Evolutionary conservation across 768 basidiomycete species (phyloP).

Genomic region (Astraeus odoratus): DNA sequence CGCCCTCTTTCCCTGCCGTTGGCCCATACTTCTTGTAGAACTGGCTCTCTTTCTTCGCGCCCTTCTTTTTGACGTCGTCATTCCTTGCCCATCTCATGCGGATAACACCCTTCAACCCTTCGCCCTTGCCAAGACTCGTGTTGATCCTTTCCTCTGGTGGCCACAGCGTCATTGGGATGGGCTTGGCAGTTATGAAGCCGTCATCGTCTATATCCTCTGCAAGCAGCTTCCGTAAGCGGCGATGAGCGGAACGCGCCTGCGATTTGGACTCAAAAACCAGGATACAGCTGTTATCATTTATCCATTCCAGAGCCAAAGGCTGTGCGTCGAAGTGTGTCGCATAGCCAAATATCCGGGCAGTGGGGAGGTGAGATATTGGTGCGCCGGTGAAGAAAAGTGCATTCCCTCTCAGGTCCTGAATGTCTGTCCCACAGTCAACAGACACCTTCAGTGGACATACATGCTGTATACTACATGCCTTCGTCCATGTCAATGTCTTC

Average conservation of each 20-base stretch:
- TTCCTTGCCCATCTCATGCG: slow-evolving; percentile 70
- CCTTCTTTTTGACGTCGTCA: slow-evolving; percentile 73
- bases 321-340: slow-evolving; percentile 69
- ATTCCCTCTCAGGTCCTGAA: slow-evolving; percentile 48
- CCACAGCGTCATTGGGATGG: slow-evolving; percentile 71
- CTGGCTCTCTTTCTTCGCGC: slow-evolving; percentile 63
- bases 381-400: slow-evolving; percentile 68
- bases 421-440: not conserved
- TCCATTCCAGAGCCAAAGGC: slow-evolving; percentile 79
- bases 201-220: slow-evolving; percentile 46
- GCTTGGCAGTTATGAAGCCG: slow-evolving; percentile 55
- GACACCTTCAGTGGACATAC: not conserved
- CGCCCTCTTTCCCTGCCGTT: slow-evolving; percentile 54
- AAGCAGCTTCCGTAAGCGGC: slow-evolving; percentile 43
- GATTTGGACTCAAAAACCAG: slow-evolving; percentile 60
- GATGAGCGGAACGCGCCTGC: slow-evolving; percentile 46
- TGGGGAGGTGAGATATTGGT: slow-evolving; percentile 71
- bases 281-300: slow-evolving; percentile 77
- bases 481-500: slow-evolving; percentile 30
- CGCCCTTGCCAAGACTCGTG: slow-evolving; percentile 60
- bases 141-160: slow-evolving; percentile 75
- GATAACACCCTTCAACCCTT: slow-evolving; percentile 59
- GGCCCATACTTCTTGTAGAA: slow-evolving; percentile 75
- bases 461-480: slow-evolving; percentile 21
- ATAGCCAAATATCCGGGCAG: slow-evolving; percentile 74